Percentiles rank a stretch among this genome's conserved stretches.
These are phyloP conservation scores for Albifimbria verrucaria DNA, from an alignment of 2,329 filamentous ascomycete genomes.

Conservation along the genomic window DNA sequence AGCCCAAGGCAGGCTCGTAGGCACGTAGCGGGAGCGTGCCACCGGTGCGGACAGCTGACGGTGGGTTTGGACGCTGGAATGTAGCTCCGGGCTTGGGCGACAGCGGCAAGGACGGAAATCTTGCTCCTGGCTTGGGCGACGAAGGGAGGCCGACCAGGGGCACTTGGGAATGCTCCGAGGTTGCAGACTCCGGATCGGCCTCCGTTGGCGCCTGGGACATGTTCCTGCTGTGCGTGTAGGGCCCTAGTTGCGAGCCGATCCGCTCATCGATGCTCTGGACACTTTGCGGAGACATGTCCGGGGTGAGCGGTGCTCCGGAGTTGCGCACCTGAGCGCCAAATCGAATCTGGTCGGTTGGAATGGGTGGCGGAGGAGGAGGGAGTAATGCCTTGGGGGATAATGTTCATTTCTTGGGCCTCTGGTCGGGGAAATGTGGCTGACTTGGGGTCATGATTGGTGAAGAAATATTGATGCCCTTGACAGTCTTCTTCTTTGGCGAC, in stretches of 20 bases:
- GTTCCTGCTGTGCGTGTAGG: conserved; percentile 29
- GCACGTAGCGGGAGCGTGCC: conserved; percentile 58
- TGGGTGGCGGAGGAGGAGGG: conserved; percentile 55
- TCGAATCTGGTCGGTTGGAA: conserved; percentile 45
- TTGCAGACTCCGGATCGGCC: conserved; percentile 48
- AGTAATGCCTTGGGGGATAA: conserved; percentile 58
- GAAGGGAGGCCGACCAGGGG: conserved; percentile 50
- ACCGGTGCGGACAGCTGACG: conserved; percentile 53
- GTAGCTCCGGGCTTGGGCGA: conserved; percentile 49
- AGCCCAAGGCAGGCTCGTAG: conserved; percentile 54
- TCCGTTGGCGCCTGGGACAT: conserved; percentile 37
- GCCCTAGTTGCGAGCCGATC: conserved; percentile 37
- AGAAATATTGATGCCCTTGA: conserved; percentile 56
- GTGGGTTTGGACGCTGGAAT: conserved; percentile 48
- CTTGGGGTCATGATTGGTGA: conserved; percentile 63
- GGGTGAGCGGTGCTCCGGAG: conserved; percentile 21
- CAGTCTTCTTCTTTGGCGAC: conserved; percentile 54
- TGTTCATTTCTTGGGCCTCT: conserved; percentile 53
- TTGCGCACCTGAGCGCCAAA: conserved; percentile 20
- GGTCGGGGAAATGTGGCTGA: conserved; percentile 56
- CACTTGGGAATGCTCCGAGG: conserved; percentile 47
- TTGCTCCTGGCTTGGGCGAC: conserved; percentile 34
- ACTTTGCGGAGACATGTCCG: conserved; percentile 38
- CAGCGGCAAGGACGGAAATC: conserved; percentile 37
- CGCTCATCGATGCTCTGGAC: conserved; percentile 54